Evolutionary conservation across 331 rosid genomes (phyloP).

Genomic region (Pyrus hybrid): DNA sequence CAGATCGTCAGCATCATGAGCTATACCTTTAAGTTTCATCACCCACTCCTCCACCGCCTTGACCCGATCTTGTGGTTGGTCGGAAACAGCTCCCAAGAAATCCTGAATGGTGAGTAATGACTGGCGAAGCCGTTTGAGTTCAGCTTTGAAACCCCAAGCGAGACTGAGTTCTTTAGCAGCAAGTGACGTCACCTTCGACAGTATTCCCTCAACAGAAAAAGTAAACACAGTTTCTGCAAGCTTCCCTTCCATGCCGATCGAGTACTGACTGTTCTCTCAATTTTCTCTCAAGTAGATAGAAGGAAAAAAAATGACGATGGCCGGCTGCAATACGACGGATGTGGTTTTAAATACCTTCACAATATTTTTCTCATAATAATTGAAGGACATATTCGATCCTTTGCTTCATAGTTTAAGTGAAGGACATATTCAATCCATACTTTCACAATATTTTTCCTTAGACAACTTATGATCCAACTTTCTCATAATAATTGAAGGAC

Average conservation of each 20-base stretch:
- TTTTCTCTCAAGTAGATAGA: too few relatives aligned
- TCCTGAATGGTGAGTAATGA: neutral
- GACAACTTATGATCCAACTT: neutral
- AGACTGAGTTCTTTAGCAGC: neutral
- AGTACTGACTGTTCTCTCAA: too few relatives aligned
- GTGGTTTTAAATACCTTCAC: neutral
- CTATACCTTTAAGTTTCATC: neutral
- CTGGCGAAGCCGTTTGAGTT: neutral
- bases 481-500: too few relatives aligned
- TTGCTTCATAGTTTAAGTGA: too few relatives aligned
- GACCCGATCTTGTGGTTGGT: neutral
- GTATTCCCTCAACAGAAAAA: neutral
- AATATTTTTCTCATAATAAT: too few relatives aligned
- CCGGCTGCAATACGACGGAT: neutral
- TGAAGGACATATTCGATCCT: too few relatives aligned
- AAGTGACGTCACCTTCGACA: neutral
- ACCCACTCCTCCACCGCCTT: neutral
- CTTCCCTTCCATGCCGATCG: too few relatives aligned
- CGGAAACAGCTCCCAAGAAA: neutral
- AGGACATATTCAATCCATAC: too few relatives aligned
- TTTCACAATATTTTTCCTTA: neutral
- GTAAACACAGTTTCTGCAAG: neutral
- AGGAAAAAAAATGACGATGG: neutral
- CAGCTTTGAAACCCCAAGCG: neutral
- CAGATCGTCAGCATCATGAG: neutral